Conservation (phyloP, 2,329 filamentous ascomycete genomes). For the Cryphonectria radicalis region DNA sequence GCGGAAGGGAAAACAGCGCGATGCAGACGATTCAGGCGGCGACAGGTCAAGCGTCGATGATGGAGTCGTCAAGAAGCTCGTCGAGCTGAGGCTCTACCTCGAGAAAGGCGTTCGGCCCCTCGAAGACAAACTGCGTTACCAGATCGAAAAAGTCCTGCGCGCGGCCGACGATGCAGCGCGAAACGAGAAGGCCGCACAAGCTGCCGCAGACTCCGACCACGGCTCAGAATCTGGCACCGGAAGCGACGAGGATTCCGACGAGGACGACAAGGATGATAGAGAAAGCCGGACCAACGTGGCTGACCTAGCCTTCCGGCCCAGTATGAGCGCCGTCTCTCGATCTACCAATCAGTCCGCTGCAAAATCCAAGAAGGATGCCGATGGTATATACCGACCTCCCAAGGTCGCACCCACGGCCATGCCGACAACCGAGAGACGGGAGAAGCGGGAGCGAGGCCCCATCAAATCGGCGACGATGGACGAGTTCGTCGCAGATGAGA, state of each 20-base stretch:
- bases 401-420: conserved; percentile 86
- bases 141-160: conserved; percentile 92
- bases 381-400: conserved; percentile 86
- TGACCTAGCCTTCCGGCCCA: conserved; percentile 42
- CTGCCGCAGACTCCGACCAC: conserved; percentile 40
- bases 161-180: conserved; percentile 77
- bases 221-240: conserved; percentile 42
- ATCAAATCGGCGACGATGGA: conserved; percentile 84
- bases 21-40: conserved; percentile 39
- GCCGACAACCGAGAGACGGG: conserved; percentile 68
- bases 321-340: conserved; percentile 43
- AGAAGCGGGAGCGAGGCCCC: conserved; percentile 64
- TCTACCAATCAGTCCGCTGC: conserved; percentile 37
- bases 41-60: conserved; percentile 56
- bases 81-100: conserved; percentile 87
- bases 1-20: conserved; percentile 53
- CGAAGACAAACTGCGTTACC: conserved; percentile 89
- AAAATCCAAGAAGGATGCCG: conserved; percentile 46
- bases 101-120: conserved; percentile 91
- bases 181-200: conserved; percentile 42
- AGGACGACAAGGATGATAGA: conserved; percentile 41
- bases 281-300: conserved; percentile 36
- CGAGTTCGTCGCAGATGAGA: conserved; percentile 85
- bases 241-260: conserved; percentile 40
- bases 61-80: conserved; percentile 81